phyloP scores from a whole-genome alignment of 2,329 filamentous ascomycete genomes.

The Stemphylium vesicarium region DNA sequence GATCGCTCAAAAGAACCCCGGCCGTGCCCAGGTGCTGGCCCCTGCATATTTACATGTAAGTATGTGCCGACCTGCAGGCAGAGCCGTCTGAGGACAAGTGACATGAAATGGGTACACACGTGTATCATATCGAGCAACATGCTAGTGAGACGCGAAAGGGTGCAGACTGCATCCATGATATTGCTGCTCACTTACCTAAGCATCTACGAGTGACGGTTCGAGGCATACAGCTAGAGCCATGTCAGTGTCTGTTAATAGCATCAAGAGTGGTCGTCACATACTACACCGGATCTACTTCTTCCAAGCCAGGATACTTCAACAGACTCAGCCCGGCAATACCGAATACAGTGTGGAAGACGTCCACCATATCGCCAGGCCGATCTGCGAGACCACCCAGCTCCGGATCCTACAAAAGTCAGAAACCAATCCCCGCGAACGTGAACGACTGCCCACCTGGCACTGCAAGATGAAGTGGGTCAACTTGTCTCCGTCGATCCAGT shows the following conservation, averaged over 20 bases:
- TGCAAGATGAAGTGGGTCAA: slow-evolving; percentile 81
- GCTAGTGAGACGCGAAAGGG: neutral
- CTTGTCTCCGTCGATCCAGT: slow-evolving; percentile 90
- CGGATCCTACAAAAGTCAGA: slow-evolving; percentile 61
- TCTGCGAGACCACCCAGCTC: slow-evolving; percentile 87
- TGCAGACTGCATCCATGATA: neutral
- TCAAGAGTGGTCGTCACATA: slow-evolving; percentile 51
- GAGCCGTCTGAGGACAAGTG: neutral
- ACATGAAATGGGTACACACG: neutral
- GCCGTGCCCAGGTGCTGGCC: too few species aligned
- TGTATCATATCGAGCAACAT: neutral
- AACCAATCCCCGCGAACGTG: neutral
- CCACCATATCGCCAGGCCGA: slow-evolving; percentile 90
- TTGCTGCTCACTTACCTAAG: slow-evolving; percentile 25
- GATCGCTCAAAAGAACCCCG: neutral
- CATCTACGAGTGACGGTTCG: slow-evolving; percentile 46
- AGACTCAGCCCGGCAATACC: slow-evolving; percentile 87
- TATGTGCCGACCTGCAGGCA: too few species aligned
- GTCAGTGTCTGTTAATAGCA: slow-evolving; percentile 11
- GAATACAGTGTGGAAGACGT: slow-evolving; percentile 96
- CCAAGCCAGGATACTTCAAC: slow-evolving; percentile 75
- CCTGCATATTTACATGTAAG: too few species aligned
- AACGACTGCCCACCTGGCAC: slow-evolving; percentile 67
- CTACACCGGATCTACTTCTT: slow-evolving; percentile 88
- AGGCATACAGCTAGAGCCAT: slow-evolving; percentile 47